Evolutionary conservation across 2,329 filamentous ascomycete genomes (phyloP).

Genomic region (Fusarium nygamai): DNA sequence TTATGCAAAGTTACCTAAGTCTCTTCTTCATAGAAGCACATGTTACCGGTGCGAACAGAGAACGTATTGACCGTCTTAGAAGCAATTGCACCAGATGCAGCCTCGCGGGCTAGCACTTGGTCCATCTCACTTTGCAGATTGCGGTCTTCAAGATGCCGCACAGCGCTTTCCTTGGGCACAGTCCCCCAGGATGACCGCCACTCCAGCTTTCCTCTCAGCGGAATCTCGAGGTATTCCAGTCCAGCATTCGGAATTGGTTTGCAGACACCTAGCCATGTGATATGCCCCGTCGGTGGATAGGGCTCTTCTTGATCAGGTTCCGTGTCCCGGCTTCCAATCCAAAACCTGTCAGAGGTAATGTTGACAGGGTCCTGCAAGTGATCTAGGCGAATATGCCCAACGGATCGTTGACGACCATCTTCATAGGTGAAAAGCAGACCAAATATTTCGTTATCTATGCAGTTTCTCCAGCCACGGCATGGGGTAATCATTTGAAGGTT

Average conservation of each 20-base stretch:
- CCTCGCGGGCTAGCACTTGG: background rate
- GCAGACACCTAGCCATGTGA: background rate
- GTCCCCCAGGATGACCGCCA: background rate
- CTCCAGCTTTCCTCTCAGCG: background rate
- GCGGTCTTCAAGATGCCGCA: background rate
- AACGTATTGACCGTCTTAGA: background rate
- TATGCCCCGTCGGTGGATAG: rapidly evolving
- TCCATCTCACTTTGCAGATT: background rate
- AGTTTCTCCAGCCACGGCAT: background rate
- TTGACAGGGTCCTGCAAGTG: background rate
- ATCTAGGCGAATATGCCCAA: background rate
- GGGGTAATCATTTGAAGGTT: background rate
- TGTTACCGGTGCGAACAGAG: background rate
- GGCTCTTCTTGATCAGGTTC: no score
- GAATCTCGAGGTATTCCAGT: background rate
- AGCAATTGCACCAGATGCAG: background rate
- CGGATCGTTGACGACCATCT: background rate
- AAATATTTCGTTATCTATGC: rapidly evolving
- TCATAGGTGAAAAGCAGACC: background rate
- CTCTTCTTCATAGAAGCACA: background rate
- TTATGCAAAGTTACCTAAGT: background rate
- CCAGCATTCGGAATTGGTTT: background rate
- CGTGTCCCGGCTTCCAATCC: background rate
- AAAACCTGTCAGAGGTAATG: background rate
- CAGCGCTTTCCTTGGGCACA: no score